Percentiles rank a stretch among this genome's conserved stretches.
These are phyloP conservation scores for Bipolaris cookei DNA, from an alignment of 2,329 filamentous ascomycete species.

Conservation along the genomic window DNA sequence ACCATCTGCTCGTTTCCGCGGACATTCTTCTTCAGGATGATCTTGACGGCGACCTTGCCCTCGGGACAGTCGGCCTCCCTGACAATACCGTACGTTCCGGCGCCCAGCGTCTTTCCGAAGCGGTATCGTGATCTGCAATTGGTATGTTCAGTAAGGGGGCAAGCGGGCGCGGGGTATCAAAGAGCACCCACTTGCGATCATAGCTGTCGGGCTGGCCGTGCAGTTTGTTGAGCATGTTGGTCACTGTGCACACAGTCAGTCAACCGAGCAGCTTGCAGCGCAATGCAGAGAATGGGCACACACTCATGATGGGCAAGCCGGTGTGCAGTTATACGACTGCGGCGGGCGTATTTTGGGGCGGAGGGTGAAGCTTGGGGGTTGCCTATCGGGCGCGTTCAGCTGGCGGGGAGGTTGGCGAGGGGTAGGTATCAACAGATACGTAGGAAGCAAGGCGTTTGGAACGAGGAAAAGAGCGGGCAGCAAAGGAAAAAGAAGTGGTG, in stretches of 20 bases:
- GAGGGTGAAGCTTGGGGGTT: constrained; percentile 37
- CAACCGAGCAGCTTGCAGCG: constrained; percentile 17
- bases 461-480: constrained; percentile 18
- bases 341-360: constrained; percentile 39
- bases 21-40: constrained; percentile 99
- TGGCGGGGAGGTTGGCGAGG: constrained; percentile 39
- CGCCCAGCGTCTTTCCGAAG: constrained; percentile 92
- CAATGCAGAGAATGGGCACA: constrained; percentile 24
- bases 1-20: constrained; percentile 99
- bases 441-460: constrained; percentile 28
- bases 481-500: constrained; percentile 11
- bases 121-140: constrained; percentile 76
- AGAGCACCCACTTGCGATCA: constrained; percentile 82
- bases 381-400: constrained; percentile 40
- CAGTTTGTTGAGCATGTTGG: constrained; percentile 92
- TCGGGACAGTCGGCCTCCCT: constrained; percentile 86
- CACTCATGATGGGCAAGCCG: constrained; percentile 45
- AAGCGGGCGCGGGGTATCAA: constrained; percentile 21
- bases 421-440: constrained; percentile 29
- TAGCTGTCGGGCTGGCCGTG: constrained; percentile 97
- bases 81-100: constrained; percentile 97
- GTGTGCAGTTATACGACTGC: constrained; percentile 35
- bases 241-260: constrained; percentile 61
- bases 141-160: constrained; percentile 38
- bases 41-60: constrained; percentile 95